phyloP scores from a whole-genome alignment of 2,329 filamentous ascomycete species.

The Aphanoascus verrucosus region DNA sequence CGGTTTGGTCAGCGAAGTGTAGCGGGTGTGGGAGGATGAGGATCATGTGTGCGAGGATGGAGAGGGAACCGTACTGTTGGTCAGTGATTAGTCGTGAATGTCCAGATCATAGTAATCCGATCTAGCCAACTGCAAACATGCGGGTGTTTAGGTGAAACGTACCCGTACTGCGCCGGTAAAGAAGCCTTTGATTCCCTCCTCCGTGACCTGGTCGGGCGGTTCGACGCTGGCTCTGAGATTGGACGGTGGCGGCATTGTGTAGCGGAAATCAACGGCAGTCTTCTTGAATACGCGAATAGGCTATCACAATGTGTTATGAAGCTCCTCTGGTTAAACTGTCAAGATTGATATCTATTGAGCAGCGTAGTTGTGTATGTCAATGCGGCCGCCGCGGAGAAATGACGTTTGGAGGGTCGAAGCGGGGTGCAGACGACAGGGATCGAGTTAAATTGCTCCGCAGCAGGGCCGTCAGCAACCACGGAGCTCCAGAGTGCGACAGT shows the following conservation, averaged over 20 bases:
- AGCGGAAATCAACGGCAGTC: background rate
- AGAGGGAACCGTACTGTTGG: conserved; percentile 36
- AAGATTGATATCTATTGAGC: too few relatives aligned
- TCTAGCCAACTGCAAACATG: too few relatives aligned
- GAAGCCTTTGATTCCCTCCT: conserved; percentile 34
- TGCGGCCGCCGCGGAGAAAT: background rate
- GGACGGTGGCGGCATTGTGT: conserved; percentile 34
- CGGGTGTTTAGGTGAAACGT: conserved; percentile 15
- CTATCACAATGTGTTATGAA: too few relatives aligned
- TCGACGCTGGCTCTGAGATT: conserved; percentile 31
- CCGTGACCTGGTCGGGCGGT: conserved; percentile 34
- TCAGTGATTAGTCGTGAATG: background rate
- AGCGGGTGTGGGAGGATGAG: conserved; percentile 35
- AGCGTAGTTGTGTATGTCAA: too few relatives aligned
- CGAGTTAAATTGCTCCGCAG: background rate
- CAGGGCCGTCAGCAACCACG: background rate
- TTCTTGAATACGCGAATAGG: background rate
- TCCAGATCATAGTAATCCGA: too few relatives aligned
- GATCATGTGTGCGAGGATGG: conserved; percentile 38
- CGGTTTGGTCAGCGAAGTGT: conserved; percentile 27
- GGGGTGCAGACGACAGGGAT: background rate
- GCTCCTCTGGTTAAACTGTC: too few relatives aligned
- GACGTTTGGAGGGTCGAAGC: conserved; percentile 1
- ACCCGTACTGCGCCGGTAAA: conserved; percentile 35
- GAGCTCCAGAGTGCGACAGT: background rate